Evolutionary conservation across 75 land plant species (phyloP).

Genomic region (Cunninghamia lanceolata): DNA sequence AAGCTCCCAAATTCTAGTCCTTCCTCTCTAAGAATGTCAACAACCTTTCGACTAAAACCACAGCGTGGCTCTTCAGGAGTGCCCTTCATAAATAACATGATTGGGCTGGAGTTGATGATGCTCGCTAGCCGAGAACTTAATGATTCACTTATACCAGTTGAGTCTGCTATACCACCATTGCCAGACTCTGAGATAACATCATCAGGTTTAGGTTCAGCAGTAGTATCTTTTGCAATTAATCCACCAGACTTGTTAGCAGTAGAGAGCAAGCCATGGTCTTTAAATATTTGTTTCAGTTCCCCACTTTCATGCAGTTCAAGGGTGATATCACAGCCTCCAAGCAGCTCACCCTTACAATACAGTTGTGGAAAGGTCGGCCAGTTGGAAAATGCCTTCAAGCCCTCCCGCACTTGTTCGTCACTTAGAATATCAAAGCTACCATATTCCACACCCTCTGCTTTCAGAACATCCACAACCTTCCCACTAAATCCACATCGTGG

Average conservation of each 20-base stretch:
- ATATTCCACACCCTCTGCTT: constrained; percentile 67
- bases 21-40: constrained; percentile 53
- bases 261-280: constrained; percentile 35
- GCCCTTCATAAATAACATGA: constrained; percentile 92
- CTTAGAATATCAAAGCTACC: constrained; percentile 79
- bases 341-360: constrained; percentile 81
- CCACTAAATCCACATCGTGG: constrained; percentile 84
- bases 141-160: constrained; percentile 35
- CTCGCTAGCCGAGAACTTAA: constrained; percentile 42
- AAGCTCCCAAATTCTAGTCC: constrained; percentile 62
- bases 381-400: constrained; percentile 73
- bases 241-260: background rate
- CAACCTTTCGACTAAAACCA: constrained; percentile 82
- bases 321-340: constrained; percentile 86
- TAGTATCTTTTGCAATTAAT: background rate
- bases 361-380: constrained; percentile 96
- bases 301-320: constrained; percentile 85
- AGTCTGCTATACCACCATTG: constrained; percentile 26
- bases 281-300: constrained; percentile 60
- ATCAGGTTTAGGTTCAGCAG: constrained; percentile 6
- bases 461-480: constrained; percentile 72
- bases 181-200: background rate
- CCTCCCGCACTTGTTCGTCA: constrained; percentile 78
- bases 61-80: constrained; percentile 73
- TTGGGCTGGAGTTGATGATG: constrained; percentile 59